Evolutionary conservation across 225 moss, liverwort and hornwort species (phyloP).

Genomic region (Antitrichia curtipendula): DNA sequence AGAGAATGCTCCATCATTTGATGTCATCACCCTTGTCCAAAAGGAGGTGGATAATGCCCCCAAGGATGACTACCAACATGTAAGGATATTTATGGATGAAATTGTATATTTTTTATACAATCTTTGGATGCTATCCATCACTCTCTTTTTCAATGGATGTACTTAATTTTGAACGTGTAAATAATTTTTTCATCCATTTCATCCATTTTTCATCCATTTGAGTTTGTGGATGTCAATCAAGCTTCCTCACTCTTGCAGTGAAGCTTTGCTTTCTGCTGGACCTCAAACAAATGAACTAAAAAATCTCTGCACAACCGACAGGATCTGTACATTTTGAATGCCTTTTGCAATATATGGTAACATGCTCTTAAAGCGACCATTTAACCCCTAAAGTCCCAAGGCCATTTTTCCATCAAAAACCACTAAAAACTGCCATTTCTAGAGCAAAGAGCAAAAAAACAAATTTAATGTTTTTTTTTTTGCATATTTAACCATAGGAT

Average conservation of each 20-base stretch:
- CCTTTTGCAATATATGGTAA: too few species aligned
- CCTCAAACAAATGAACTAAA: background rate
- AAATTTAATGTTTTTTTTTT: too few species aligned
- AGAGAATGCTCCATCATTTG: background rate
- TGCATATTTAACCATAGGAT: too few species aligned
- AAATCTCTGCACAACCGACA: background rate
- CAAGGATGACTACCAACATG: background rate
- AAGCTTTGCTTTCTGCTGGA: background rate
- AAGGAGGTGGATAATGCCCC: background rate
- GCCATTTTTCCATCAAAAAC: too few species aligned
- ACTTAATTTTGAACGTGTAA: background rate
- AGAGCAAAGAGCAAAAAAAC: too few species aligned
- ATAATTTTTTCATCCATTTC: background rate
- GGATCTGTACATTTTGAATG: background rate
- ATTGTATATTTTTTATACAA: background rate
- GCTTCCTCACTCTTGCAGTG: background rate
- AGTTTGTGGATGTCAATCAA: background rate
- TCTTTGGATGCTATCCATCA: background rate
- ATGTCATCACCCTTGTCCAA: background rate
- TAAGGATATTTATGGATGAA: background rate
- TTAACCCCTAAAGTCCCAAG: too few species aligned
- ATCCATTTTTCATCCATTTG: too few species aligned
- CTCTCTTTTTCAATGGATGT: background rate
- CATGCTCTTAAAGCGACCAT: too few species aligned
- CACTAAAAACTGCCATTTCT: too few species aligned